Evolutionary conservation across 176 grass and related monocot species (phyloP).

Genomic region (Alopecurus myosuroides): DNA sequence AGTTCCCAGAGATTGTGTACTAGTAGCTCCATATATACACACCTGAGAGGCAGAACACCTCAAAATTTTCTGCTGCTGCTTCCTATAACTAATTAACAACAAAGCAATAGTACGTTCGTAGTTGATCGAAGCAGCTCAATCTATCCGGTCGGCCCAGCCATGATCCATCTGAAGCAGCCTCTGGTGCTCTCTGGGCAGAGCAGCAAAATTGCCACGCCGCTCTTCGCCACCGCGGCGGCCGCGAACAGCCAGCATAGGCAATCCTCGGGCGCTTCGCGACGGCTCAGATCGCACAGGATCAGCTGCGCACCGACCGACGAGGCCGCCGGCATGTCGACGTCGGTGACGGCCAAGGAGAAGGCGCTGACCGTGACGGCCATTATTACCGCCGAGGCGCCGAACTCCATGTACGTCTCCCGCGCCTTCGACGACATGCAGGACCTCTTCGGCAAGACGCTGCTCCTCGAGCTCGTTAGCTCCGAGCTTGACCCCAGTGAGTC

Average conservation of each 20-base stretch:
- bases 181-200: conserved; percentile 23
- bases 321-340: background rate
- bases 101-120: background rate
- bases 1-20: no score
- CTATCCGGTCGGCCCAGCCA: background rate
- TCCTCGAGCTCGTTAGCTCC: conserved; percentile 65
- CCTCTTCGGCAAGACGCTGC: conserved; percentile 50
- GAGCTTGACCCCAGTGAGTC: conserved; percentile 61
- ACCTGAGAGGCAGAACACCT: no score
- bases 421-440: conserved; percentile 65
- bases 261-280: background rate
- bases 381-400: conserved; percentile 39
- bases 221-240: background rate
- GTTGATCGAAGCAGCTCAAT: background rate
- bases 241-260: background rate
- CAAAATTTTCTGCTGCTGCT: no score
- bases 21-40: no score
- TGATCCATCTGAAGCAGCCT: conserved; percentile 42
- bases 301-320: conserved; percentile 23
- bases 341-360: background rate
- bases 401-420: conserved; percentile 33
- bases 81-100: no score
- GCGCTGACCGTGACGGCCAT: conserved; percentile 39
- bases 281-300: background rate
- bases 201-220: conserved; percentile 21